Base-by-base conservation (phyloP, 2,329 filamentous ascomycete genomes). In the Moelleriella libera region DNA sequence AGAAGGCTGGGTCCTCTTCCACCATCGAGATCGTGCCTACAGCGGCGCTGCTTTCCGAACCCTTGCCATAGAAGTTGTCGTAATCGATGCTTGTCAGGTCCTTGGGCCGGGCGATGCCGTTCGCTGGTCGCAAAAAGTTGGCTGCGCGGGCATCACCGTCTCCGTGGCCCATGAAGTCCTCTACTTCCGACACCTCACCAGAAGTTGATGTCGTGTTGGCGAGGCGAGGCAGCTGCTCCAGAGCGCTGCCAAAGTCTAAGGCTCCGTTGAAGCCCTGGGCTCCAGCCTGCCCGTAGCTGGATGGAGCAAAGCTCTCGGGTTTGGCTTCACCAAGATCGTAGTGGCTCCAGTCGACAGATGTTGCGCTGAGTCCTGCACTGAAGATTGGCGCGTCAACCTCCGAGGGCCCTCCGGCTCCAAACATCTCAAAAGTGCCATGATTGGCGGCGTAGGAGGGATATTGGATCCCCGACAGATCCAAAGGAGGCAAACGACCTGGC, bases 151-250 rank as follows among this genome's bases (percentile, higher is more conserved):
- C 73, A 44, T 71, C 68, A 51, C 74, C 73, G 34, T 66, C 65
- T 52, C 69, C 66, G 52, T 69, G 65, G 45, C 64, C 66, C 45
- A 71, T 62, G 50, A 74, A 72, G 53, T 83, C 80, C 51, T 83
- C 80, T 5, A 78, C 77, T 58, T 83, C 79, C 8, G 79, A 83
- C 7, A 82, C 78, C 50, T 83, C 79, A 37, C 80, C 80, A 10
- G 80, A 83, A 7, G 77, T 82, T 8, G 77, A 78, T 1, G 74
- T 76, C 45, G 69, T 70, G 57, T 75, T 68, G 51, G 76, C 74
- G 55, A 82, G 60, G 45, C 73, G 67, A 45, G 71, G 69, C 30
- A 73, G 68, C 52, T 73, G 74, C 56, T 77, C 75, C n/a, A 69
- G 73, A 51, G 69, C 72, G 54, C 63, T 68, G 52, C 61, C 63